Evolutionary conservation across 108 stramenopile species (phyloP), one percentile per base, ranked within the genome.

Genomic region (Poteriospumella lacustris): DNA sequence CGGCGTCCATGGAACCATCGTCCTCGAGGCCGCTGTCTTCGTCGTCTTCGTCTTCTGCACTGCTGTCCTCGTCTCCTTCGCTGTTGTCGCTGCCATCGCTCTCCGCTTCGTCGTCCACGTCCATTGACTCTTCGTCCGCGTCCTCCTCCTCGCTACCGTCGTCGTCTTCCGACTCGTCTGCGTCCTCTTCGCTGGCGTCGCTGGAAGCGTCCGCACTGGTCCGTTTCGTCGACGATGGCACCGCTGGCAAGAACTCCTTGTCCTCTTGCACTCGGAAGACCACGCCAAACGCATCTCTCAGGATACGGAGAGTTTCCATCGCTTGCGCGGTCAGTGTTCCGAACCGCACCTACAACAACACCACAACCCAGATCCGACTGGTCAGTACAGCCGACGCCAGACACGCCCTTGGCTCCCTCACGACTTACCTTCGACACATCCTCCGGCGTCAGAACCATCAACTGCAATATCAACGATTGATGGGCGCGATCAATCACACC

Each of bases 401-500:
- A n/a, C n/a, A n/a, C n/a, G n/a, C n/a, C n/a, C n/a, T n/a, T n/a
- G n/a, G n/a, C n/a, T n/a, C n/a, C n/a, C n/a, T n/a, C n/a, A n/a
- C n/a, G n/a, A n/a, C n/a, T n/a, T n/a, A 79, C 76, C 31, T 70
- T 39, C 31, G 81, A 85, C 44, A 87, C 98, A 86, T 99, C 98
- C 82, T 97, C 96, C 0, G 98, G 95, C 34, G 92, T 90, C 36
- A 97, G 84, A 58, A 92, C 93, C 96, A 99, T 97, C 84, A 95
- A 90, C 24, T 95, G 68, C 62, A 99, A 82, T 1, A 90, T 90
- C 59, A 96, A 79, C 1, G 91, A 87, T 84, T 97, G 95, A 40
- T 84, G 84, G 34, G 85, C 78, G 0, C 93, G 89, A 85, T 99
- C 98, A 36, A 96, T 86, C 77, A 93, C 95, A 36, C 98, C 98